Percentiles rank a stretch among this genome's conserved stretches.
These are phyloP conservation scores for Cercospora nicotianae DNA, from an alignment of 2,329 filamentous ascomycete genomes.

Conservation along the genomic window DNA sequence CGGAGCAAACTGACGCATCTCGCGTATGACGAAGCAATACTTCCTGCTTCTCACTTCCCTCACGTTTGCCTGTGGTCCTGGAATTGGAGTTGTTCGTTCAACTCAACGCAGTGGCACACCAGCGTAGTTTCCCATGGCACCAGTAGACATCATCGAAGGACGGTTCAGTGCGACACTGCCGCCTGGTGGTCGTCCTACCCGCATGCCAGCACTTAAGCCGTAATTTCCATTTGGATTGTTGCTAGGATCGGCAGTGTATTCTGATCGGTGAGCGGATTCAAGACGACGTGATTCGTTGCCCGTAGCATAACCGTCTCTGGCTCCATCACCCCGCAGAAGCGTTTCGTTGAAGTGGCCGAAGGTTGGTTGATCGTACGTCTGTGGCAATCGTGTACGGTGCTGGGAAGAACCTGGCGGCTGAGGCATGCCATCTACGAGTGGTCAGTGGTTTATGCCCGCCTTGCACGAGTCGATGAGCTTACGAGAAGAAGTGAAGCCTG, in stretches of 20 bases:
- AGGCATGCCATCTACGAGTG: constrained; percentile 3
- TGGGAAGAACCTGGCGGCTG: not conserved
- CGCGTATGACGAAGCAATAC: not conserved
- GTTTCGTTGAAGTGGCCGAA: constrained; percentile 18
- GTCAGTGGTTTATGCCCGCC: constrained; percentile 1
- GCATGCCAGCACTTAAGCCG: constrained; percentile 14
- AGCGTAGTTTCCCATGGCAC: constrained; percentile 5
- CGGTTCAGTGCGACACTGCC: constrained; percentile 1
- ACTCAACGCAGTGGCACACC: constrained; percentile 14
- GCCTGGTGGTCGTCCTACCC: constrained; percentile 10
- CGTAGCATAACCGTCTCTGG: not conserved
- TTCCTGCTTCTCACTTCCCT: not conserved
- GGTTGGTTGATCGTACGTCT: constrained; percentile 7
- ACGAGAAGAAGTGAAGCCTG: constrained; percentile 12
- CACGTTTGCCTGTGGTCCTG: not conserved
- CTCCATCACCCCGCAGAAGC: constrained; percentile 4
- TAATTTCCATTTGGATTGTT: not conserved
- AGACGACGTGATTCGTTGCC: not conserved
- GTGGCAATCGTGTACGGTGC: constrained; percentile 15
- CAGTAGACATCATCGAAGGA: constrained; percentile 1
- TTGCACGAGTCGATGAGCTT: not conserved
- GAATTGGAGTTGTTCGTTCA: not conserved
- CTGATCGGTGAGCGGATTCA: constrained; percentile 7
- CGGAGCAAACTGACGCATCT: not conserved
- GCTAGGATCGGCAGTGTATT: not conserved